Base-by-base conservation (phyloP, 805 yeast genomes). In the Candida insectorum region DNA sequence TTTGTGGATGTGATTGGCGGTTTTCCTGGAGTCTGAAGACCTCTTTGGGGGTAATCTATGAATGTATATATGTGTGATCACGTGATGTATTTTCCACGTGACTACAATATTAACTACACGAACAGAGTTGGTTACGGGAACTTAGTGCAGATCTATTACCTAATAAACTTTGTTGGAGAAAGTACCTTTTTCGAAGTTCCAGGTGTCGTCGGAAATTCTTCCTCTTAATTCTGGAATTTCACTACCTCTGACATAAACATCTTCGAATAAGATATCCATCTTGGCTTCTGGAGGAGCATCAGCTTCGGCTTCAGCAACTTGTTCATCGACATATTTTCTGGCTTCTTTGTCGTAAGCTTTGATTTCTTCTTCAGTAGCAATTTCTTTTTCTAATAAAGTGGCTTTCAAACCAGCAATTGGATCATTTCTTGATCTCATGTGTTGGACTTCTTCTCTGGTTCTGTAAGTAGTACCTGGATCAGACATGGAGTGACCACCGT, bases 391-490 rank as follows among this genome's bases (percentile, higher is more conserved):
- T 54, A 89, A 62, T 48, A 93, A 71, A 44, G 79, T 85, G 55
- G 80, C 81, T 77, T 89, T 91, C 60, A 93, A 79, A 51, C 97
- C 97, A 37, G 95, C 89, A 64, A 93, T 87, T 52, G 97, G 97
- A 66, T 93, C 98, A 64, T 85, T 88, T 75, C 87, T 85, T 27
- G 97, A 87, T 76, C 98, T 85, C 97, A 93, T 89, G 75, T 91
- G 91, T 73, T 89, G 97, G 51, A 93, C 93, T 75, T 93, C 98
- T 73, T 93, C 98, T 76, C 98, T 89, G 60, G 98, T 93, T 80
- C 98, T 85, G 82, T 93, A 93, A 49, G 98, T 93, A 65, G 98
- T 93, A 77, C 98, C 98, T 57, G 98, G 98, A 71, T 93, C 98
- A 51, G 97, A 91, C 97, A 93, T 93, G 51, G 98, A 93, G 80